Conservation (phyloP, 768 basidiomycete species). For the Russula abietina region DNA sequence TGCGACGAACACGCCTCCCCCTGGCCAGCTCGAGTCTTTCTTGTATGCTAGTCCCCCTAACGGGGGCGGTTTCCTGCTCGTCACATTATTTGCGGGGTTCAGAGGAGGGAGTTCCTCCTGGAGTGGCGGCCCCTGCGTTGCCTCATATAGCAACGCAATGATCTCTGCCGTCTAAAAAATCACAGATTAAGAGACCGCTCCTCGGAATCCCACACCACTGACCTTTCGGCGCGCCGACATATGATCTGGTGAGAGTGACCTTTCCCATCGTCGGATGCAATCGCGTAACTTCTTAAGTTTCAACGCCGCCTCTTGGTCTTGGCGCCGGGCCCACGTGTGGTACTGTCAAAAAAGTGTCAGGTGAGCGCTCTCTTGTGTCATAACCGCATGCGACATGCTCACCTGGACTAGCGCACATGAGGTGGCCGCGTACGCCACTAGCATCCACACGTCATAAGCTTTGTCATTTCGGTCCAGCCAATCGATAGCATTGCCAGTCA, state of each 20-base stretch:
- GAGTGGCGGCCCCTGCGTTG: constrained; percentile 72
- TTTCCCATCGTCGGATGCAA: constrained; percentile 83
- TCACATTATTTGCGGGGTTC: constrained; percentile 74
- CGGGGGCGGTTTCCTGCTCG: constrained; percentile 46
- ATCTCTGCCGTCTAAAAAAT: constrained; percentile 77
- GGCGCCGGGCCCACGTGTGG: constrained; percentile 85
- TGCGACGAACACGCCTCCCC: constrained; percentile 82
- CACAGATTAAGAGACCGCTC: constrained; percentile 11
- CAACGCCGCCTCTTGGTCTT: constrained; percentile 65
- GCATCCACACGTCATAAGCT: constrained; percentile 80
- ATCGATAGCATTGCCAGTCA: constrained; percentile 78
- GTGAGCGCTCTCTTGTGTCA: background rate
- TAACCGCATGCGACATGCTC: constrained; percentile 24
- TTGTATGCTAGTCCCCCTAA: constrained; percentile 58
- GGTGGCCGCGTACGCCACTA: constrained; percentile 83
- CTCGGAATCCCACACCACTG: constrained; percentile 35
- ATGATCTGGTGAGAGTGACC: constrained; percentile 81
- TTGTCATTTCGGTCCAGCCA: constrained; percentile 82
- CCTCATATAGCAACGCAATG: constrained; percentile 85
- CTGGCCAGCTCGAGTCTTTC: constrained; percentile 74
- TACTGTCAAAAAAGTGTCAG: constrained; percentile 46
- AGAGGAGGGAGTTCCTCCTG: constrained; percentile 50
- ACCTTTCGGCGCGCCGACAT: constrained; percentile 90
- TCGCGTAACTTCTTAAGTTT: constrained; percentile 78
- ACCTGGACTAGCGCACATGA: constrained; percentile 90